Conservation (phyloP, 2,329 filamentous ascomycete species). For the Penicillium sp. region DNA sequence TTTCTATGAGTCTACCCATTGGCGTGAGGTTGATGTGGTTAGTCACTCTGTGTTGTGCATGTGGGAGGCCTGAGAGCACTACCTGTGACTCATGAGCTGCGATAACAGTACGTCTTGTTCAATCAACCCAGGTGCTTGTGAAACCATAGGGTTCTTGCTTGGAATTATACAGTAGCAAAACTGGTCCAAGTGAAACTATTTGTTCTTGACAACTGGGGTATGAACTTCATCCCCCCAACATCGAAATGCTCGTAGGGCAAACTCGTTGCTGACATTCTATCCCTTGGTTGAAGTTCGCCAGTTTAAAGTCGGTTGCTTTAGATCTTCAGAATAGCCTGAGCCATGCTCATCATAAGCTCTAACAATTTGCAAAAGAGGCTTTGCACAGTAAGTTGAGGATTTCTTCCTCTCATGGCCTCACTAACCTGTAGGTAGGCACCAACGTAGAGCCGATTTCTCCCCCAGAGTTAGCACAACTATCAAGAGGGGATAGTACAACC, state of each 20-base stretch:
- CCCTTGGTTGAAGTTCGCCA: neutral
- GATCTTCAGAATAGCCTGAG: neutral
- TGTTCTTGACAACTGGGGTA: neutral
- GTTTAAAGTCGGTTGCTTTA: neutral
- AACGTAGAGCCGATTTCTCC: neutral
- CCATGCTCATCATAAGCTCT: neutral
- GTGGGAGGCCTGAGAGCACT: neutral
- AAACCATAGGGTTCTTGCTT: neutral
- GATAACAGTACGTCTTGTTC: neutral
- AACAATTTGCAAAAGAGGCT: neutral
- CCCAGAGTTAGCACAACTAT: neutral
- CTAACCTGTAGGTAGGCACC: neutral
- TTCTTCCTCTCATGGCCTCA: neutral
- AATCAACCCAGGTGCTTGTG: neutral
- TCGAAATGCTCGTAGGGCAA: neutral
- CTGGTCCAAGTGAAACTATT: neutral
- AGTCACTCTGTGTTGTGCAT: neutral
- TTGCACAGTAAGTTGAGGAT: neutral
- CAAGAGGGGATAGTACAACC: neutral
- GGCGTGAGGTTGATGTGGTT: neutral
- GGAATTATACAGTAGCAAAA: neutral
- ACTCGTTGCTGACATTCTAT: neutral
- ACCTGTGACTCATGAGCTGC: neutral
- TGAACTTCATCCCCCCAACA: neutral
- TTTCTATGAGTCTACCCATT: neutral